These are phyloP conservation scores for Limonium bicolor DNA, from an alignment of 148 eudicot species.

Conservation along the genomic window DNA sequence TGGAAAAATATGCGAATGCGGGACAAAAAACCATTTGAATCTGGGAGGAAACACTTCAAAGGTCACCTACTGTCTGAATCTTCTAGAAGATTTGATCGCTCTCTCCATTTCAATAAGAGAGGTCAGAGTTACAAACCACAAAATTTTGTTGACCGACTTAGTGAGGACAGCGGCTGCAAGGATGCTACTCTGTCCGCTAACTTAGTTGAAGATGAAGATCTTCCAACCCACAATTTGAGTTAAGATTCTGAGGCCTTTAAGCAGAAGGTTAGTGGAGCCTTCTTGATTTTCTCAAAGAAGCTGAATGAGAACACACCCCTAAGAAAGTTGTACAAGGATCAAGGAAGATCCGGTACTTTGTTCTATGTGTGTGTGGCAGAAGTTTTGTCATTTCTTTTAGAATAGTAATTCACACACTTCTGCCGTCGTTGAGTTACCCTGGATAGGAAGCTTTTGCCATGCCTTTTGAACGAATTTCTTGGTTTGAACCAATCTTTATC, in stretches of 20 bases:
- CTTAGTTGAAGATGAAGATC: conserved; percentile 3
- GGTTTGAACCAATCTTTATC: no score
- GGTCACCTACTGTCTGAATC: conserved; percentile 14
- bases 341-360: conserved; percentile 34
- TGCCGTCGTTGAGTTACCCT: no score
- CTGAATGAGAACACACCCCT: conserved; percentile 21
- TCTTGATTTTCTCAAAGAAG: conserved; percentile 20
- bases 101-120: conserved; percentile 9
- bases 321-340: conserved; percentile 27
- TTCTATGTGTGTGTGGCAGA: conserved; percentile 32
- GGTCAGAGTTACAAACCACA: conserved; percentile 10
- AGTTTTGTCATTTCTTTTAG: conserved; percentile 22
- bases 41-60: conserved; percentile 11
- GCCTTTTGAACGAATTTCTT: no score
- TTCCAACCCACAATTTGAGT: conserved; percentile 8
- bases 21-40: conserved; percentile 8
- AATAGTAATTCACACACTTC: no score
- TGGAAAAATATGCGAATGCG: no score
- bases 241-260: conserved; percentile 27
- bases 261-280: conserved; percentile 17
- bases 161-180: conserved; percentile 6
- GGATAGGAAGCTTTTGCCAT: no score
- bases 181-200: conserved; percentile 4
- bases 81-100: conserved; percentile 7
- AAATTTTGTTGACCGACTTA: conserved; percentile 15